These are phyloP conservation scores for Calamus simplicifolius DNA, from an alignment of 176 grass and related monocot species.

Conservation along the genomic window DNA sequence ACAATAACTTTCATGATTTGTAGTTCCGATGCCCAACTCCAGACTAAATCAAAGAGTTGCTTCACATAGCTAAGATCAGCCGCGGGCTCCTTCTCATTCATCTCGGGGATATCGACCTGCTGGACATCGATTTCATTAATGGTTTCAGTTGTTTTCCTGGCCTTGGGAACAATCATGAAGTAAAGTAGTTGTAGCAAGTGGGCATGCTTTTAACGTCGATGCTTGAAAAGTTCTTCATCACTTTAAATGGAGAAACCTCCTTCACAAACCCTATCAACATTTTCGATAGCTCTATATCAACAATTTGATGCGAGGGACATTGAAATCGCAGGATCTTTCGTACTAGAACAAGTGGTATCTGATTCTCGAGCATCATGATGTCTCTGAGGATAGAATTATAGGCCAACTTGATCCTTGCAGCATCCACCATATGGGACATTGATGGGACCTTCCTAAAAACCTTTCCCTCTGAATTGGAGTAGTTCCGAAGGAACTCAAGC, in stretches of 20 bases:
- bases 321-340: conserved; percentile 2
- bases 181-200: conserved; percentile 10
- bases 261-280: conserved; percentile 7
- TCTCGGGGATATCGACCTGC: neutral
- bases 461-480: conserved; percentile 6
- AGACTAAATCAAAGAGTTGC: neutral
- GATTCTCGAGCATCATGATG: conserved; percentile 68
- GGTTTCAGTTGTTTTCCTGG: neutral
- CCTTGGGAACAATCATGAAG: conserved; percentile 6
- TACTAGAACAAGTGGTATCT: conserved; percentile 63
- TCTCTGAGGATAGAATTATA: conserved; percentile 38
- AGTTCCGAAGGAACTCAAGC: conserved; percentile 57
- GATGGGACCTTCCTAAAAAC: conserved; percentile 18
- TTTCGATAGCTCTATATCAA: neutral
- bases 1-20: neutral
- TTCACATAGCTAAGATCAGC: neutral
- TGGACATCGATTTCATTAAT: neutral
- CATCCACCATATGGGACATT: conserved; percentile 22
- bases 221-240: neutral
- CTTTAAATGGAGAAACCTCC: conserved; percentile 4
- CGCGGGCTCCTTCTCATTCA: neutral
- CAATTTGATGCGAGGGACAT: neutral
- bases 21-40: neutral
- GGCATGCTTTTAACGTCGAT: neutral
- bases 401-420: conserved; percentile 12